Percentiles rank a stretch among this genome's conserved stretches.
These are phyloP conservation scores for Besnoitia besnoiti DNA, from an alignment of 169 alveolate species.

Conservation along the genomic window DNA sequence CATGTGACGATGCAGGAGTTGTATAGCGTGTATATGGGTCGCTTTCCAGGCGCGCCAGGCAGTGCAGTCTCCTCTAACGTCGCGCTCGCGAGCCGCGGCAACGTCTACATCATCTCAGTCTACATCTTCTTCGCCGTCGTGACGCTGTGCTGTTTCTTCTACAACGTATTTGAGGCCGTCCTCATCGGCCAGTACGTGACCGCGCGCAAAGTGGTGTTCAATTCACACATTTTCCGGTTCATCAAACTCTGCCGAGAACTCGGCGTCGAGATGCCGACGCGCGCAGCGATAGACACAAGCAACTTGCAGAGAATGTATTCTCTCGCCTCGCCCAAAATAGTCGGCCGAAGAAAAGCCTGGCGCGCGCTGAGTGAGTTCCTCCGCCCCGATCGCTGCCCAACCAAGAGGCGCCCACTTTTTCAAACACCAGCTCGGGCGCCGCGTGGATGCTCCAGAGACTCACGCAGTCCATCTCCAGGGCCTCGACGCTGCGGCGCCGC, in stretches of 20 bases:
- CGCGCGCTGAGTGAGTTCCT: constrained; percentile 24
- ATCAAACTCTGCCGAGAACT: constrained; percentile 58
- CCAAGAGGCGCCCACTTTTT: background rate
- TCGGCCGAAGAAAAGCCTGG: background rate
- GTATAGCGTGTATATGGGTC: constrained; percentile 29
- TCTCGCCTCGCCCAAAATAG: background rate
- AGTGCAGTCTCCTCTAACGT: background rate
- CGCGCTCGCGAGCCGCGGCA: background rate
- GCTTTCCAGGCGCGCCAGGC: background rate
- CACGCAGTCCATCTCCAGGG: background rate
- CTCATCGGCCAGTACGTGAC: constrained; percentile 56
- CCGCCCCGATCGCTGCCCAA: background rate
- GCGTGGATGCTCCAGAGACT: constrained; percentile 12
- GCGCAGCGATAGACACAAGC: constrained; percentile 28
- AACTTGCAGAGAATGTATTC: constrained; percentile 36
- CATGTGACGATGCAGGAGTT: constrained; percentile 52
- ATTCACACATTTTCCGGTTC: constrained; percentile 44
- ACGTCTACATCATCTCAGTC: constrained; percentile 43
- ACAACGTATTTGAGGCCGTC: constrained; percentile 63
- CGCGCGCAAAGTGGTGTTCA: constrained; percentile 38
- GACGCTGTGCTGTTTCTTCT: constrained; percentile 34
- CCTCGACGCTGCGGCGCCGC: background rate
- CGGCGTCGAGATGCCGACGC: constrained; percentile 61
- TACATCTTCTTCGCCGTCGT: constrained; percentile 44
- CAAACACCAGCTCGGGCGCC: background rate